phyloP scores from a whole-genome alignment of 352 stramenopile species.

The Thalassiosira livingstoniorum region DNA sequence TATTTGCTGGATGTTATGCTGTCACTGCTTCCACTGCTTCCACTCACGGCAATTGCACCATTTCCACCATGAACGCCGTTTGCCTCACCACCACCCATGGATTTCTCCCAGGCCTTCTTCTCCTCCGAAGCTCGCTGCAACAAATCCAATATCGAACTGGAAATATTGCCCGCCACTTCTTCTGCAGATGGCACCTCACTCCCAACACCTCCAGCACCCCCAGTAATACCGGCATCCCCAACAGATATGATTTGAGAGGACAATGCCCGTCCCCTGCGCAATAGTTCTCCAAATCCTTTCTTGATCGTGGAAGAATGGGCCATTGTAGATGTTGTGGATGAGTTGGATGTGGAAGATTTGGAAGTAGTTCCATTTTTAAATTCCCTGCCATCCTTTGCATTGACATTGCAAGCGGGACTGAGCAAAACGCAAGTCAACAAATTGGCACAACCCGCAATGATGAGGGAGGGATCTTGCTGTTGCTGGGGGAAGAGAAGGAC shows the following conservation, averaged over 20 bases:
- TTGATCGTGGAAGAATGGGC: constrained; percentile 26
- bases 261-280: constrained; percentile 3
- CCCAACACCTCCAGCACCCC: no score
- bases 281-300: constrained; percentile 22
- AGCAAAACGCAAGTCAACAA: constrained; percentile 20
- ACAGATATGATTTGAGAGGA: constrained; percentile 6
- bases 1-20: not conserved
- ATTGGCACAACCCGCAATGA: constrained; percentile 27
- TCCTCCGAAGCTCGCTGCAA: constrained; percentile 4
- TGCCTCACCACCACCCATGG: no score
- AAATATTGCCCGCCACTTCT: constrained; percentile 9
- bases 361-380: constrained; percentile 2
- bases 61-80: not conserved
- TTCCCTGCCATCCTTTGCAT: not conserved
- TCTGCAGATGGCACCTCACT: not conserved
- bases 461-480: constrained; percentile 5
- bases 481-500: constrained; percentile 12
- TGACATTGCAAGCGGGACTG: constrained; percentile 5
- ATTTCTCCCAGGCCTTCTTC: constrained; percentile 12
- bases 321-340: no score
- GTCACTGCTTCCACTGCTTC: not conserved
- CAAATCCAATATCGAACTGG: constrained; percentile 16
- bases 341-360: not conserved
- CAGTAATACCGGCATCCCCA: not conserved
- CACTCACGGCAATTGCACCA: not conserved